Percentiles rank a stretch among this genome's conserved stretches.
phyloP scores from a whole-genome alignment of 108 stramenopile species.

The Stephanodiscus triporus region DNA sequence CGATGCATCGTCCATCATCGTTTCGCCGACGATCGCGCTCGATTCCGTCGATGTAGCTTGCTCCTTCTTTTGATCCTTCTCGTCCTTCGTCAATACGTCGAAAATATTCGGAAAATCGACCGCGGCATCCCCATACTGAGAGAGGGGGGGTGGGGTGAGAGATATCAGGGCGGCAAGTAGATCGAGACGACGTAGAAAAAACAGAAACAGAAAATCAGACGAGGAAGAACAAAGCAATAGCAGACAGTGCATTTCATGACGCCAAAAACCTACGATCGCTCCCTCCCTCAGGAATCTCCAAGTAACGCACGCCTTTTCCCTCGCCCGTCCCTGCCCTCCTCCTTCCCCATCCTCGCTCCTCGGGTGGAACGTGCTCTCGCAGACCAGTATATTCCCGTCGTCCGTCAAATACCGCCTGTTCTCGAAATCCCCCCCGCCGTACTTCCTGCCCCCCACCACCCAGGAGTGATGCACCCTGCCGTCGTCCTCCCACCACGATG shows the following conservation, averaged over 20 bases:
- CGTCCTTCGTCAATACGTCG: slow-evolving; percentile 38
- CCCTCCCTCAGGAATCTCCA: slow-evolving; percentile 53
- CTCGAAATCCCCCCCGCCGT: slow-evolving; percentile 79
- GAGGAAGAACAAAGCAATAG: neutral
- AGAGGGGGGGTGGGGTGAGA: too few relatives aligned
- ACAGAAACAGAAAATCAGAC: neutral
- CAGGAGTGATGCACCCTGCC: slow-evolving; percentile 75
- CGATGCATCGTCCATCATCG: slow-evolving; percentile 1
- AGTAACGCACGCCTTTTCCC: slow-evolving; percentile 44
- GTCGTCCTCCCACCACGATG: slow-evolving; percentile 81
- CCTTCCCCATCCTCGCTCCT: slow-evolving; percentile 40
- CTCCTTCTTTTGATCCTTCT: slow-evolving; percentile 14
- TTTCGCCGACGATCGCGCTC: slow-evolving; percentile 18
- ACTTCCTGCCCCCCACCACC: slow-evolving; percentile 77
- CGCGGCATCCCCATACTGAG: slow-evolving; percentile 38
- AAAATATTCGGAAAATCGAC: slow-evolving; percentile 45
- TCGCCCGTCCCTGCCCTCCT: slow-evolving; percentile 11
- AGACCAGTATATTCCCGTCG: slow-evolving; percentile 60
- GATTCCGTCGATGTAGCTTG: neutral
- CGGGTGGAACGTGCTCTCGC: slow-evolving; percentile 77
- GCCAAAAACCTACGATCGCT: slow-evolving; percentile 17
- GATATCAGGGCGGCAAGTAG: neutral
- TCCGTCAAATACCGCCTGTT: slow-evolving; percentile 66
- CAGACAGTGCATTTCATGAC: neutral
- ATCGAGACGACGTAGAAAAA: neutral